These are phyloP conservation scores for Phytophthora cryptogea DNA, from an alignment of 352 stramenopile species.

Conservation along the genomic window DNA sequence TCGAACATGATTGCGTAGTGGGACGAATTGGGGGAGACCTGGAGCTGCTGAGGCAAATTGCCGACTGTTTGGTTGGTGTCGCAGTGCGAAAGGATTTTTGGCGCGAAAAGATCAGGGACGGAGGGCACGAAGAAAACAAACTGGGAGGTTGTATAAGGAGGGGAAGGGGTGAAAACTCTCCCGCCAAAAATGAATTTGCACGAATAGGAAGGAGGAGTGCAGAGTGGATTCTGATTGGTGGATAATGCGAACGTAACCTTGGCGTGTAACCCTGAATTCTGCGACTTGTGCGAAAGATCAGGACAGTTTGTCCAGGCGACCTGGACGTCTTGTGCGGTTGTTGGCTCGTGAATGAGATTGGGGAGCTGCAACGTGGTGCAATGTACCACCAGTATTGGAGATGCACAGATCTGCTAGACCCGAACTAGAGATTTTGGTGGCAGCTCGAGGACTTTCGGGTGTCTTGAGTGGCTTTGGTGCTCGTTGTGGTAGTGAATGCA, in stretches of 20 bases:
- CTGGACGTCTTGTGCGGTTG: conserved; percentile 5
- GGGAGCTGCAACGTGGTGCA: neutral
- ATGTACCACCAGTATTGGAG: conserved; percentile 11
- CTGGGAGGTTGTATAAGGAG: conserved; percentile 16
- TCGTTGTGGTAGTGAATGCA: conserved; percentile 14
- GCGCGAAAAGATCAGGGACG: conserved; percentile 31
- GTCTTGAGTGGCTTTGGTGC: neutral
- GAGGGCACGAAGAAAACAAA: conserved; percentile 4
- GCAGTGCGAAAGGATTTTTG: conserved; percentile 24
- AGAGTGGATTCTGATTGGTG: conserved; percentile 7
- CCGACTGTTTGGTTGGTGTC: conserved; percentile 38
- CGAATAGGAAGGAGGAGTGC: conserved; percentile 18
- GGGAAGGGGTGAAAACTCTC: conserved; percentile 23
- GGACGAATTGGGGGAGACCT: neutral
- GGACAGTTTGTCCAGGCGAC: conserved; percentile 16
- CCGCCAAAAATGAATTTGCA: conserved; percentile 33
- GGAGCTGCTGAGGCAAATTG: conserved; percentile 36
- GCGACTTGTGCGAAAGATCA: conserved; percentile 16
- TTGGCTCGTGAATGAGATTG: neutral
- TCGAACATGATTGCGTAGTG: conserved; percentile 96
- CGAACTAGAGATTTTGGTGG: neutral
- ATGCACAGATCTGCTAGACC: conserved; percentile 13
- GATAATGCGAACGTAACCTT: conserved; percentile 12
- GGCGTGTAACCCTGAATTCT: conserved; percentile 17
- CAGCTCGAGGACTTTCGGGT: neutral